A percentile compares a stretch with the other conserved stretches of the same genome.
phyloP scores from a whole-genome alignment of 345 rosid genomes.

The Tarenaya hassleriana region DNA sequence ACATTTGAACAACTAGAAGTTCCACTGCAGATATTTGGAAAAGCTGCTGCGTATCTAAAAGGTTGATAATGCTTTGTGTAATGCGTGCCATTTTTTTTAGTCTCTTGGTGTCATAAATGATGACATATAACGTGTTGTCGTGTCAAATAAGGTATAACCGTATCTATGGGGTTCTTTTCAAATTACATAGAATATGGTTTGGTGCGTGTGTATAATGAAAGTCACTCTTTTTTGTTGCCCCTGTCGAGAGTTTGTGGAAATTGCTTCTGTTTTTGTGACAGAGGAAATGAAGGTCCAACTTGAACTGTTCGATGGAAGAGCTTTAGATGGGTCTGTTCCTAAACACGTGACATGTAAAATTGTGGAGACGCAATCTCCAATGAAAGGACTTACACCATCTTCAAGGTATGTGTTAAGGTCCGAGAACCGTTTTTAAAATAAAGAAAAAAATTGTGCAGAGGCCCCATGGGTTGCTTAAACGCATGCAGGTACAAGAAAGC shows the following conservation, averaged over 20 bases:
- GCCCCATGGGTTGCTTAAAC: neutral
- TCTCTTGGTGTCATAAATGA: neutral
- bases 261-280: conserved; percentile 20
- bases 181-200: neutral
- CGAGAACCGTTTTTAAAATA: neutral
- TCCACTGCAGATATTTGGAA: conserved; percentile 66
- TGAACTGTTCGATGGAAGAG: conserved; percentile 68
- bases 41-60: conserved; percentile 62
- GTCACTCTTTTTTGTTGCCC: no score
- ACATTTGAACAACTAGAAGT: conserved; percentile 87
- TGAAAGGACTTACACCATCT: conserved; percentile 60
- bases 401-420: conserved; percentile 47
- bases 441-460: neutral
- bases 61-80: conserved; percentile 36
- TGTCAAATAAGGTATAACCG: no score
- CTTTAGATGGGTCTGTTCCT: conserved; percentile 73
- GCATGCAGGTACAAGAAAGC: conserved; percentile 74
- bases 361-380: conserved; percentile 54
- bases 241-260: no score
- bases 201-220: neutral
- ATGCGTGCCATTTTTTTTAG: neutral
- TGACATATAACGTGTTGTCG: no score
- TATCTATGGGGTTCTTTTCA: no score
- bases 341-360: conserved; percentile 70
- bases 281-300: conserved; percentile 79